A percentile compares a stretch with the other conserved stretches of the same genome.
phyloP scores from a whole-genome alignment of 805 yeast genomes.

The Candida pseudofarinosa region DNA sequence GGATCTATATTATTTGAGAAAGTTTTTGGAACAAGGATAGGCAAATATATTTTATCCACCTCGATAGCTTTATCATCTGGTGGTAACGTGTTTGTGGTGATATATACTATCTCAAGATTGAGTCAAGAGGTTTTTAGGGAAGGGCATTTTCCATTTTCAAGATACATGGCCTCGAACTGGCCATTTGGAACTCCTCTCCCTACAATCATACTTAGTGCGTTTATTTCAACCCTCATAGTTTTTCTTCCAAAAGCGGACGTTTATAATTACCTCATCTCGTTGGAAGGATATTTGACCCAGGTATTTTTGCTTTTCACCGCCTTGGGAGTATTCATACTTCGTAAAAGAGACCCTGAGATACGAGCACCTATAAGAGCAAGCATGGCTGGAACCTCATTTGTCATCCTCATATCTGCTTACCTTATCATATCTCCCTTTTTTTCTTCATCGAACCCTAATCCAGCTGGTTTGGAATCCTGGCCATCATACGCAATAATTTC shows the following conservation, averaged over 20 bases:
- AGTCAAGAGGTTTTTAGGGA: constrained; percentile 64
- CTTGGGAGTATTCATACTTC: constrained; percentile 52
- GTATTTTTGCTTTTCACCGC: constrained; percentile 50
- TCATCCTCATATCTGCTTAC: constrained; percentile 44
- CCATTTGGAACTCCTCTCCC: constrained; percentile 56
- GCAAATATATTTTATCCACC: constrained; percentile 51
- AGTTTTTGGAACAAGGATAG: constrained; percentile 49
- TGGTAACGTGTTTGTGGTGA: constrained; percentile 59
- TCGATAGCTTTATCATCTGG: constrained; percentile 60
- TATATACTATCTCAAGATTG: constrained; percentile 56
- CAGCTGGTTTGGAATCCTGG: constrained; percentile 36
- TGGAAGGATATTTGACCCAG: constrained; percentile 51
- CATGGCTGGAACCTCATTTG: constrained; percentile 42
- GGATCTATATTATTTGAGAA: constrained; percentile 57
- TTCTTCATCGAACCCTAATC: constrained; percentile 34
- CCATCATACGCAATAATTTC: constrained; percentile 50
- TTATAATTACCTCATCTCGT: constrained; percentile 47
- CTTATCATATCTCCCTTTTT: constrained; percentile 49
- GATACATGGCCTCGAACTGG: constrained; percentile 50
- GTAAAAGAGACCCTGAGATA: constrained; percentile 46
- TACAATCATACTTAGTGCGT: constrained; percentile 42
- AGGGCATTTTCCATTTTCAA: constrained; percentile 55
- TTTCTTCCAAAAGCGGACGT: constrained; percentile 46
- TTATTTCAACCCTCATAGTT: constrained; percentile 38
- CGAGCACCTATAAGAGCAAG: constrained; percentile 52